phyloP scores from a whole-genome alignment of 129 eudicot species.

The Sambucus nigra region DNA sequence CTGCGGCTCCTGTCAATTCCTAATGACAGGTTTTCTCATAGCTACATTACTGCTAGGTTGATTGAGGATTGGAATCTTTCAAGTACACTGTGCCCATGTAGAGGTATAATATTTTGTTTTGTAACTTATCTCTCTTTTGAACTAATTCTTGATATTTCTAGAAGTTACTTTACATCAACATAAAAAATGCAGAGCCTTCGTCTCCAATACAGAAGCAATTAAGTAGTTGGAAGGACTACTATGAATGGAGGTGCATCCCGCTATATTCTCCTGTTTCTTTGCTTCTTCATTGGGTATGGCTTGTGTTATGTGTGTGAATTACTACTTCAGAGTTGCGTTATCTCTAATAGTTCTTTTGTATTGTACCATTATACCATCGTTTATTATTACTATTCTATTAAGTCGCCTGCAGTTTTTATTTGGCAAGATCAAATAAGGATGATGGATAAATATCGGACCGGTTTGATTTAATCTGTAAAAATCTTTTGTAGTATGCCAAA shows the following conservation, averaged over 20 bases:
- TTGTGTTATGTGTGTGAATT: not conserved
- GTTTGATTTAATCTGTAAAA: not conserved
- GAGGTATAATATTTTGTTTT: slow-evolving; percentile 30
- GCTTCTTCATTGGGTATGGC: slow-evolving; percentile 83
- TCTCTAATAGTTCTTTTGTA: not conserved
- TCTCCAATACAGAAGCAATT: slow-evolving; percentile 39
- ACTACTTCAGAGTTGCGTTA: slow-evolving; percentile 2
- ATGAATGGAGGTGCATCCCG: slow-evolving; percentile 85
- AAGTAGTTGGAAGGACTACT: slow-evolving; percentile 69
- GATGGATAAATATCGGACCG: not conserved
- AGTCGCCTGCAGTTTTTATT: not conserved
- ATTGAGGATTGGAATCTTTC: slow-evolving; percentile 61
- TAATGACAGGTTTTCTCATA: not conserved
- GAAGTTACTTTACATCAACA: slow-evolving; percentile 4
- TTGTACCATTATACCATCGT: too few relatives aligned
- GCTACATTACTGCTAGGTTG: slow-evolving; percentile 26
- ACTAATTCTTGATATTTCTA: not conserved
- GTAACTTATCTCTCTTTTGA: not conserved
- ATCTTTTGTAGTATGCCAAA: not conserved
- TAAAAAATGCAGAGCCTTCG: slow-evolving; percentile 44
- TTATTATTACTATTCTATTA: not conserved
- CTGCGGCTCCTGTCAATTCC: not conserved
- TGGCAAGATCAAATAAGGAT: not conserved
- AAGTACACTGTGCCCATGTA: slow-evolving; percentile 61
- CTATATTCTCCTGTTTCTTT: slow-evolving; percentile 67